Evolutionary conservation across 768 basidiomycete genomes (phyloP), one percentile per base, ranked within the genome.

Genomic region (Sarcodon sp.): DNA sequence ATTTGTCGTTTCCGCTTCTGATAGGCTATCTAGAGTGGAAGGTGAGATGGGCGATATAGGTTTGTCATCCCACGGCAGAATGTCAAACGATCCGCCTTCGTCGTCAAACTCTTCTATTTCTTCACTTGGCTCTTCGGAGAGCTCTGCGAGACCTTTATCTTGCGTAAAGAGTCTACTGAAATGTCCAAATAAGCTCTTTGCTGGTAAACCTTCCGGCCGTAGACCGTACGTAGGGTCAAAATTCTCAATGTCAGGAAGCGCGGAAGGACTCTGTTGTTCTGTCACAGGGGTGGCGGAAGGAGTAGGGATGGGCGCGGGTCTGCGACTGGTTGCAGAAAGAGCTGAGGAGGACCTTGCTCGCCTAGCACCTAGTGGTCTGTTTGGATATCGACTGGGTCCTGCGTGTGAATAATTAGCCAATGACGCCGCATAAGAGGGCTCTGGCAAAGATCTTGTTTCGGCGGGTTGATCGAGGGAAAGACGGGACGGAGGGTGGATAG

Each of bases 201-300:
- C 73, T 0, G 92, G 92, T 1, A 94, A 69, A 1, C 88, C 87
- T 58, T 97, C 93, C 0, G 91, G 90, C 21, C 94, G 83, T 10
- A 98, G 69, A 12, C 94, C 94, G 59, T 99, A 97, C 0, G 94
- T 97, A 0, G 92, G 94, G 57, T 98, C 94, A 62, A 87, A 96
- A 51, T 87, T 81, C 65, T 96, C 92, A 33, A 91, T 69, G 33
- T 77, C 76, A 15, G 77, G 75, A 47, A 79, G 75, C 8, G 69
- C 64, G 11, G 59, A 54, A 34, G 54, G 54, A 18, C 62, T 54
- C 1, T 56, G 56, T 11, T 56, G 57, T 7, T 63, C 58, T 4
- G 57, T 16, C 15, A 52, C 45, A 10, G 55, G 31, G 12, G 52
- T 54, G 27, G 39, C 16, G 10, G 57, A 55, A 13, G 57, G 46